Base-by-base conservation (phyloP, 2,329 filamentous ascomycete species). In the Pestalotiopsis sp. region DNA sequence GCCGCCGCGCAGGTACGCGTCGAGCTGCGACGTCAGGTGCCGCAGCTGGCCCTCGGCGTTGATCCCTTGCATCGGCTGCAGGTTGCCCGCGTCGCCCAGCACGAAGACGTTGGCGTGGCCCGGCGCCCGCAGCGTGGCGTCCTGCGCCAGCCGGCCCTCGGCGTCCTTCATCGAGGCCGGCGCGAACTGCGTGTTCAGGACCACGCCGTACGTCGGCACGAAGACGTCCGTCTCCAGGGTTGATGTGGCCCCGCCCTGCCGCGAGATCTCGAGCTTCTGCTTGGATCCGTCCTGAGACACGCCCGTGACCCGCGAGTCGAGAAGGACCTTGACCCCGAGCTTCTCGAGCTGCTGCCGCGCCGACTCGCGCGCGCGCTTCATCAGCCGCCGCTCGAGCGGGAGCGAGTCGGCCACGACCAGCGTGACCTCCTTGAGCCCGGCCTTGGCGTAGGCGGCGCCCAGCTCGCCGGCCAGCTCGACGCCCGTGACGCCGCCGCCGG, bases 381-480 rank as follows among this genome's bases (percentile, higher is more conserved):
- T 76, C 45, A 77, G 68, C 2, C 75, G 71, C 2, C 76, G 61
- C 23, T 75, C 67, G 27, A 86, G 77, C 1, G 86, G 84, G 6
- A 84, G 76, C 0, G 75, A 71, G 5, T 79, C 77, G 17, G 75
- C 74, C 66, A 81, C 78, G 61, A 86, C 72, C 56, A 86, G 79
- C 64, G 83, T 81, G 66, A 87, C 79, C 41, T 84, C 77, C 78
- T 88, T 88, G 23, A 73, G 75, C 38, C 82, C 80, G 20, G 76
- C 73, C 61, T 79, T 76, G 3, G 80, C 80, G 72, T 84, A 88
- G 72, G 82, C 81, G 20, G 80, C 80, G 9, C 81, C 86, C 31
- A 88, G 81, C 77, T 88, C 86, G 52, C 83, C 86, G 4, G 82
- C 82, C 9, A 84, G 78, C 76, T 88, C 86, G 39, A 83, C 76